Evolutionary conservation across 1,139 yeast genomes (phyloP).

Genomic region (Scheffersomyces lignicola): DNA sequence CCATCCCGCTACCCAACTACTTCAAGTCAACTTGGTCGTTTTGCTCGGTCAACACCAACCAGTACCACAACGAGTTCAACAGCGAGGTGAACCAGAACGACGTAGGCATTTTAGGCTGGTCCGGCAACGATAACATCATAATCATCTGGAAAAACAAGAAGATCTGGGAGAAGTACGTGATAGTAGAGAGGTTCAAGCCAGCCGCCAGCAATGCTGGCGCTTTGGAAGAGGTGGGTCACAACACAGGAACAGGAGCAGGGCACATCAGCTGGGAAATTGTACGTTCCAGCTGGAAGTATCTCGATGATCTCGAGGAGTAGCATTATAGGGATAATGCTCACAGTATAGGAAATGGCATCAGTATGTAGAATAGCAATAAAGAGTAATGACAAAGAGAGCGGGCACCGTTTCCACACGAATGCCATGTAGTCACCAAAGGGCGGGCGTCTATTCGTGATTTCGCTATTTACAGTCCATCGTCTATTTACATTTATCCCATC

Average conservation of each 20-base stretch:
- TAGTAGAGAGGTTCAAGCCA: conserved; percentile 41
- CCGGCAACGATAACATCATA: conserved; percentile 63
- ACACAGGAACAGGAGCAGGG: conserved; percentile 1
- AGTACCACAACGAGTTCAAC: conserved; percentile 34
- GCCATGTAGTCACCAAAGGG: too few species aligned
- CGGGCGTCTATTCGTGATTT: too few species aligned
- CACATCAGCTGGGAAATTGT: conserved; percentile 54
- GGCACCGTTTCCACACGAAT: too few species aligned
- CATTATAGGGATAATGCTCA: too few species aligned
- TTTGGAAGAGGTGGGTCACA: conserved; percentile 2
- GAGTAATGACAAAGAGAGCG: too few species aligned
- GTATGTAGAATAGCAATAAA: too few species aligned
- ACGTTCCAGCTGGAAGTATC: conserved; percentile 77
- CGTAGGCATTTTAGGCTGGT: conserved; percentile 77
- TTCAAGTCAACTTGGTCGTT: conserved; percentile 89
- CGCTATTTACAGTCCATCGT: neutral
- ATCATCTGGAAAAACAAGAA: conserved; percentile 71
- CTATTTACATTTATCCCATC: conserved; percentile 15
- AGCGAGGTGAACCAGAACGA: conserved; percentile 41
- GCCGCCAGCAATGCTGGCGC: neutral
- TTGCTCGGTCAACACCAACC: conserved; percentile 69
- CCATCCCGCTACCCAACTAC: conserved; percentile 63
- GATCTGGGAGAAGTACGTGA: conserved; percentile 83
- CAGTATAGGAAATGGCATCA: too few species aligned
- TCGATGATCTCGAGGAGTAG: conserved; percentile 29